Conservation (phyloP, 2,329 filamentous ascomycete species). For the Hypoxylon sp. region DNA sequence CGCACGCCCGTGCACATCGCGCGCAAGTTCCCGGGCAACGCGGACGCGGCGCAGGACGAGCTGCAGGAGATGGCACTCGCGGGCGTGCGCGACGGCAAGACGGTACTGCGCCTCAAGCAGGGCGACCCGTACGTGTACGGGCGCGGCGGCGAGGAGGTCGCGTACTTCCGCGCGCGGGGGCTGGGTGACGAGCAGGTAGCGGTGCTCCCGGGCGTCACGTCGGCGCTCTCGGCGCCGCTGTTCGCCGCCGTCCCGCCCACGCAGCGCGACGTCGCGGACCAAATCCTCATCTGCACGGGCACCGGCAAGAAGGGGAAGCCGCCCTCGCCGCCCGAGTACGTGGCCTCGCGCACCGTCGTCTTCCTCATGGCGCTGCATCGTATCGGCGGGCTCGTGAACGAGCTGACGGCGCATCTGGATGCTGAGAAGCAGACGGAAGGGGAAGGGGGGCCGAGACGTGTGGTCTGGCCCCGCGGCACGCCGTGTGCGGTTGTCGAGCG, state of each 20-base stretch:
- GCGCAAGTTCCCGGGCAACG: slow-evolving; percentile 97
- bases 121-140: slow-evolving; percentile 98
- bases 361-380: slow-evolving; percentile 96
- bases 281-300: slow-evolving; percentile 95
- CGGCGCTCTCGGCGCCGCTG: slow-evolving; percentile 85
- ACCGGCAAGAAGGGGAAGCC: slow-evolving; percentile 90
- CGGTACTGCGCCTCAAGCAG: slow-evolving; percentile 91
- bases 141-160: slow-evolving; percentile 90
- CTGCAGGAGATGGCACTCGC: slow-evolving; percentile 82
- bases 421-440: slow-evolving; percentile 40
- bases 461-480: slow-evolving; percentile 78
- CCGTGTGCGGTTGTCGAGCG: slow-evolving; percentile 94
- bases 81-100: slow-evolving; percentile 73
- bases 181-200: slow-evolving; percentile 67
- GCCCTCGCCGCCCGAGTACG: slow-evolving; percentile 83
- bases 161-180: slow-evolving; percentile 81
- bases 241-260: slow-evolving; percentile 91
- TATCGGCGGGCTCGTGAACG: slow-evolving; percentile 77
- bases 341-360: slow-evolving; percentile 82
- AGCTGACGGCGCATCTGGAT: slow-evolving; percentile 67
- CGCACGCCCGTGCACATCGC: slow-evolving; percentile 91
- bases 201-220: slow-evolving; percentile 92
- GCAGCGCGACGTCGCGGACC: slow-evolving; percentile 89
- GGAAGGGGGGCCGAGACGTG: slow-evolving; percentile 12
- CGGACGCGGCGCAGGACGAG: slow-evolving; percentile 92